Evolutionary conservation across 1,284 basidiomycete genomes (phyloP), one percentile per base, ranked within the genome.

Genomic region (Trametes polyzona): DNA sequence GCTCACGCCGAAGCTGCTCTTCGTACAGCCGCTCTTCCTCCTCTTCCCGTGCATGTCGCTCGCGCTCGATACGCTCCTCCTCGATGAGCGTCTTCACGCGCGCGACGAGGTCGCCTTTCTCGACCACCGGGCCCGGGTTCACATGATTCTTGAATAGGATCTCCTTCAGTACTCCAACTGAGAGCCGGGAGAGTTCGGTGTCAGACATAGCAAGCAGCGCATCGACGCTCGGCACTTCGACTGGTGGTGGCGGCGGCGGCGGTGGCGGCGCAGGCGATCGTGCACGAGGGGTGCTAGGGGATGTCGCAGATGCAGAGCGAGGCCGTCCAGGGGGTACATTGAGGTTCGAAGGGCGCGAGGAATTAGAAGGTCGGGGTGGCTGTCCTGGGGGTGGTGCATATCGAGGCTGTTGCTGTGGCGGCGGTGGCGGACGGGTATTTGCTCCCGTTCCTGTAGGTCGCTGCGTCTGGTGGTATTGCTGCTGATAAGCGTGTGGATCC

Each of bases 131-230:
- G 39, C 84, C 76, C 6, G 80, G 75, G 53, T 79, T 82, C 23
- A 91, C 88, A 53, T 88, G 87, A 59, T 89, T 87, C 51, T 84
- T 83, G 68, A 84, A 91, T 23, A 95, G 73, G n/a, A 94, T 81
- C 4, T 80, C 79, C 69, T 94, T 94, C 49, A 95, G 78, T 26
- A 80, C 77, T 16, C 82, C 77, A 51, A 93, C 83, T 10, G 86
- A 83, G 17, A 94, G 74, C 2, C 78, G 73, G 1, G 76, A 70
- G n/a, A 94, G 72, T 21, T 79, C 77, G 8, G 80, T 80, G 3
- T 77, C 71, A 0, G 81, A 73, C 76, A 92, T 85, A 0, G 77
- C 74, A 2, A 94, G 77, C 4, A 95, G 78, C 36, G 84, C 79
- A 43, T 89, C 83, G 16, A 93, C 77, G 4, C 79, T 75, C 0